Percentiles rank a stretch among this genome's conserved stretches.
Evolutionary conservation across 805 yeast species (phyloP).

Genomic region (Wickerhamiella dianesei): DNA sequence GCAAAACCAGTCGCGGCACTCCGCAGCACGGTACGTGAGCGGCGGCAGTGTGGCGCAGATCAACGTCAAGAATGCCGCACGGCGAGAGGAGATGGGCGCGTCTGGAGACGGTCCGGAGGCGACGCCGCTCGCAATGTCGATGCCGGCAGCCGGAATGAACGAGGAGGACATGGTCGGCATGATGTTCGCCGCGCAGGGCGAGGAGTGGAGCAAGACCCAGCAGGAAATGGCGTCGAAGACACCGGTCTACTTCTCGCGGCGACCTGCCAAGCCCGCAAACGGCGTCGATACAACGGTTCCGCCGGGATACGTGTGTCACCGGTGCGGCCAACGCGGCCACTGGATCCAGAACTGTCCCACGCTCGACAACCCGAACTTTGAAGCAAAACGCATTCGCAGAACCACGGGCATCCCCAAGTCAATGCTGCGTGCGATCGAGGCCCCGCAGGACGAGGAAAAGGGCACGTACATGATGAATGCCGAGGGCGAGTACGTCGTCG

Average conservation of each 20-base stretch:
- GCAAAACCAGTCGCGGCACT: constrained; percentile 40
- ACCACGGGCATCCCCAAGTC: constrained; percentile 97
- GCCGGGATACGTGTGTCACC: constrained; percentile 87
- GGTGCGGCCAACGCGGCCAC: constrained; percentile 93
- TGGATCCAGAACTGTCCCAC: constrained; percentile 96
- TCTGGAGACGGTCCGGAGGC: constrained; percentile 15
- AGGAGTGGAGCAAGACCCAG: constrained; percentile 91
- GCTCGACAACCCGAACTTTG: constrained; percentile 82
- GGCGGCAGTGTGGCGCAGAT: constrained; percentile 27
- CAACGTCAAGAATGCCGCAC: constrained; percentile 25
- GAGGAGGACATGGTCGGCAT: constrained; percentile 83
- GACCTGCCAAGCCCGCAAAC: constrained; percentile 37
- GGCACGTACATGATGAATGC: constrained; percentile 71
- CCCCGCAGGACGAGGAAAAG: constrained; percentile 49
- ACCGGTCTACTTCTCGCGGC: constrained; percentile 43
- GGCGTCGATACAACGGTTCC: constrained; percentile 43
- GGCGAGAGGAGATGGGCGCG: constrained; percentile 24
- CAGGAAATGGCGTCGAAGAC: constrained; percentile 78
- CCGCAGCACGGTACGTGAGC: constrained; percentile 47
- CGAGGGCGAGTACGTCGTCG: constrained; percentile 89
- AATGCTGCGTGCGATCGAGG: constrained; percentile 72
- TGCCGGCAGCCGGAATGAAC: constrained; percentile 17
- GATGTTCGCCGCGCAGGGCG: constrained; percentile 88
- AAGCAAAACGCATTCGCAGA: constrained; percentile 76
- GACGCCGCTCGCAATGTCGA: constrained; percentile 10